These are phyloP conservation scores for Taphrina flavorubra DNA, from an alignment of 1,139 yeast genomes.

Conservation along the genomic window DNA sequence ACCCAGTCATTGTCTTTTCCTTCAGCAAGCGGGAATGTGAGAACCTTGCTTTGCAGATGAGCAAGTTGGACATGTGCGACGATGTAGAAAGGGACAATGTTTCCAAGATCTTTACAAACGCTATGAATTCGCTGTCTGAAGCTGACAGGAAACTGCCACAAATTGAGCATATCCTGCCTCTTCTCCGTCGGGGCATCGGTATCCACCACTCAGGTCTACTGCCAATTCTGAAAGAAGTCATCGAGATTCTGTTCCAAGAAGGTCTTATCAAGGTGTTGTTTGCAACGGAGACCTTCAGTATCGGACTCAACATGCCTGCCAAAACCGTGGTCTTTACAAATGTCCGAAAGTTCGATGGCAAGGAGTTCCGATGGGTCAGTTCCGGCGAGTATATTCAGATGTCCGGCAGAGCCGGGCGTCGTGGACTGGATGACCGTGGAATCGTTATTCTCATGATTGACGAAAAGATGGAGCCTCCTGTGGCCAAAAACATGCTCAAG, in stretches of 20 bases:
- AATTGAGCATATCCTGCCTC: slow-evolving; percentile 85
- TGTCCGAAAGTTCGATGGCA: slow-evolving; percentile 98
- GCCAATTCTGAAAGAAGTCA: slow-evolving; percentile 94
- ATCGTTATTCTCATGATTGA: slow-evolving; percentile 99
- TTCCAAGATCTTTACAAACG: slow-evolving; percentile 85
- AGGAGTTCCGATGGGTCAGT: slow-evolving; percentile 95
- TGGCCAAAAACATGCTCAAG: slow-evolving; percentile 98
- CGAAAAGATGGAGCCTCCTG: slow-evolving; percentile 98
- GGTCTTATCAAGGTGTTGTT: slow-evolving; percentile 91
- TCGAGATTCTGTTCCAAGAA: slow-evolving; percentile 95
- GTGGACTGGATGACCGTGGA: slow-evolving; percentile 99
- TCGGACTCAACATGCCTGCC: slow-evolving; percentile 98
- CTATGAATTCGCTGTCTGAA: slow-evolving; percentile 83
- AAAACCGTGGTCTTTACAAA: slow-evolving; percentile 97
- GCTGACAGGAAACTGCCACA: slow-evolving; percentile 92
- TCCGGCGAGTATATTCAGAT: slow-evolving; percentile 99
- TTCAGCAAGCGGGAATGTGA: slow-evolving; percentile 97
- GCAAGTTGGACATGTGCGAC: slow-evolving; percentile 88
- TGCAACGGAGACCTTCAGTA: slow-evolving; percentile 98
- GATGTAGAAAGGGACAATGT: slow-evolving; percentile 88
- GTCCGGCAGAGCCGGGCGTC: slow-evolving; percentile 99
- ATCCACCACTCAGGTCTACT: slow-evolving; percentile 96
- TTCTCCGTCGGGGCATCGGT: slow-evolving; percentile 93
- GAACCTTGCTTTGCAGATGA: slow-evolving; percentile 88
- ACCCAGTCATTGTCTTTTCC: slow-evolving; percentile 97